These are phyloP conservation scores for Citrus unshiu DNA, from an alignment of 345 rosid species.

Conservation along the genomic window DNA sequence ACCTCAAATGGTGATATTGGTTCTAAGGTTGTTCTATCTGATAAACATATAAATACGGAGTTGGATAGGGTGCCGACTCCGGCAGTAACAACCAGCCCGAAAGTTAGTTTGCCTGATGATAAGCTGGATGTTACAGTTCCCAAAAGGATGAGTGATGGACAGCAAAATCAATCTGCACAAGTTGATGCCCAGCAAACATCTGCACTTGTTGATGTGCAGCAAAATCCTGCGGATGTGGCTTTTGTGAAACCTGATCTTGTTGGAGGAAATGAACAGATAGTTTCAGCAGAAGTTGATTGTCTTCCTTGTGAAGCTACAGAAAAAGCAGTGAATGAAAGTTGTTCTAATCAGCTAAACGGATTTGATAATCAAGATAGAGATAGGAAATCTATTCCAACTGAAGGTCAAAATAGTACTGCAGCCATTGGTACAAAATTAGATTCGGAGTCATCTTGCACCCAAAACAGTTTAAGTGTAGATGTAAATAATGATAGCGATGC, in stretches of 20 bases:
- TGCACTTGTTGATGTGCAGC: slow-evolving; percentile 28
- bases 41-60: slow-evolving; percentile 39
- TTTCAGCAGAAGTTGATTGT: slow-evolving; percentile 38
- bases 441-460: slow-evolving; percentile 65
- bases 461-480: slow-evolving; percentile 45
- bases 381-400: slow-evolving; percentile 34
- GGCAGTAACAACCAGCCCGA: slow-evolving; percentile 33
- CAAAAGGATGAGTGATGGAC: slow-evolving; percentile 30
- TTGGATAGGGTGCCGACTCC: slow-evolving; percentile 42
- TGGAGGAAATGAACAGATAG: slow-evolving; percentile 38
- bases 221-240: slow-evolving; percentile 31
- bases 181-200: slow-evolving; percentile 29
- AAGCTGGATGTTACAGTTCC: slow-evolving; percentile 36
- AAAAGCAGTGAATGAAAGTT: slow-evolving; percentile 35
- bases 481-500: slow-evolving; percentile 48
- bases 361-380: slow-evolving; percentile 38
- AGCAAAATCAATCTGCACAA: slow-evolving; percentile 23
- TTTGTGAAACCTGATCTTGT: slow-evolving; percentile 34
- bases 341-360: slow-evolving; percentile 37
- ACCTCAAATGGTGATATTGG: slow-evolving; percentile 56
- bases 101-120: slow-evolving; percentile 33
- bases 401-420: slow-evolving; percentile 33
- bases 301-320: slow-evolving; percentile 32
- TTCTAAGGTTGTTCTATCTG: slow-evolving; percentile 41
- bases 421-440: slow-evolving; percentile 46